Conservation (phyloP, 2,329 filamentous ascomycete genomes). For the Calonectria pteridis region DNA sequence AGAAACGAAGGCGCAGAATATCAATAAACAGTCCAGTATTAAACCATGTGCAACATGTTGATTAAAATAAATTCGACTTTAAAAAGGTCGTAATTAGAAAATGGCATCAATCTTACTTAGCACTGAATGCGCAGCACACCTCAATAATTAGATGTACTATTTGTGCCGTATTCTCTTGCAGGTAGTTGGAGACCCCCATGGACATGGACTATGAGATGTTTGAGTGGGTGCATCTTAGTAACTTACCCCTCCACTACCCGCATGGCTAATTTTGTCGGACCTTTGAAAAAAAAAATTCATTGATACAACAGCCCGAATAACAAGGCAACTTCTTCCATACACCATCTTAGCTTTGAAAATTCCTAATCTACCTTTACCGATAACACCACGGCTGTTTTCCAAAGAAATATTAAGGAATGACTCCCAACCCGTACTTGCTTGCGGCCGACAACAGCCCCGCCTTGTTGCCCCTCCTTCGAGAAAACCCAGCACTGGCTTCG, state of each 20-base stretch:
- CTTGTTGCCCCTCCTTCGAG: constrained; percentile 80
- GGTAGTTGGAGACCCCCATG: not conserved
- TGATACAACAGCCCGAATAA: not conserved
- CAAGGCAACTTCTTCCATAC: not conserved
- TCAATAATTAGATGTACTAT: not conserved
- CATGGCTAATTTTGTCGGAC: not conserved
- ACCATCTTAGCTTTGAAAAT: not conserved
- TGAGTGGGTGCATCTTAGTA: constrained; percentile 5
- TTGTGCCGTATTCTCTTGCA: not conserved
- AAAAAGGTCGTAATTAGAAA: not conserved
- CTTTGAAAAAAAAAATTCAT: not conserved
- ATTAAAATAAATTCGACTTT: not conserved
- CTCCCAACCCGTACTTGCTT: constrained; percentile 76
- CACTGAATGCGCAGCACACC: not conserved
- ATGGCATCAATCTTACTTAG: not conserved
- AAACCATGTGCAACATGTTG: not conserved
- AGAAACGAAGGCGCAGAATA: not conserved
- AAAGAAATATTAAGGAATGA: constrained; percentile 51
- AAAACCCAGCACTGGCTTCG: constrained; percentile 81
- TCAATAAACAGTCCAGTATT: not conserved
- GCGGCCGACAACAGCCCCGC: constrained; percentile 84
- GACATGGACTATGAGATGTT: not conserved
- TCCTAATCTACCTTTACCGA: not conserved
- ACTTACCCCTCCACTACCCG: not conserved
- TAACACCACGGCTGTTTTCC: not conserved